Percentiles rank a stretch among this genome's conserved stretches.
These are phyloP conservation scores for Ascochyta rabiei DNA, from an alignment of 2,329 filamentous ascomycete species.

Conservation along the genomic window DNA sequence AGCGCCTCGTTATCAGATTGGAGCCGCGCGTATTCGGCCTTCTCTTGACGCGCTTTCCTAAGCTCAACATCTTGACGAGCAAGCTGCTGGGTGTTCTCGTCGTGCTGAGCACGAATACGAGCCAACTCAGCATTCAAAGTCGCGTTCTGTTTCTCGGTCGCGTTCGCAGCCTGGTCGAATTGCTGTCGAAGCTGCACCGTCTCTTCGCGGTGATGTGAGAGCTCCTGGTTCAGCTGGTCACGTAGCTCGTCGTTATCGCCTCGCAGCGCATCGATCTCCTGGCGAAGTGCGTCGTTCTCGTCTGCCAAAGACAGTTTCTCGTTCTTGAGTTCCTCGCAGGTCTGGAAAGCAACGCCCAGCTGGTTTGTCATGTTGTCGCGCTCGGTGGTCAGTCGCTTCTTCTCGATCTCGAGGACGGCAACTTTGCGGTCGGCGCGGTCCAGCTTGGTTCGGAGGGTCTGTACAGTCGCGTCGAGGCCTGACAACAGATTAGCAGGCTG, in stretches of 20 bases:
- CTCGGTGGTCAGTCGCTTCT: slow-evolving; percentile 67
- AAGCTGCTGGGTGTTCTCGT: slow-evolving; percentile 46
- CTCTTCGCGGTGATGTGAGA: slow-evolving; percentile 43
- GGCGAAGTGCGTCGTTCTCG: slow-evolving; percentile 47
- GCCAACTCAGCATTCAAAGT: slow-evolving; percentile 42
- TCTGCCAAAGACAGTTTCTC: slow-evolving; percentile 50
- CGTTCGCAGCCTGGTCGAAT: slow-evolving; percentile 41
- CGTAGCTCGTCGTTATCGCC: slow-evolving; percentile 44
- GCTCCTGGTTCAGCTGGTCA: slow-evolving; percentile 41
- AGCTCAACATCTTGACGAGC: slow-evolving; percentile 43
- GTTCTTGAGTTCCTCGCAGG: slow-evolving; percentile 58
- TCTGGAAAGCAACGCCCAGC: slow-evolving; percentile 65
- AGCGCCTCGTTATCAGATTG: slow-evolving; percentile 73
- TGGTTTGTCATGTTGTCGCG: slow-evolving; percentile 69
- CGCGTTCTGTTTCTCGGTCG: slow-evolving; percentile 42
- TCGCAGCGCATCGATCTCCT: slow-evolving; percentile 44
- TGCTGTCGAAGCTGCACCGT: slow-evolving; percentile 43
- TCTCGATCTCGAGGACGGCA: slow-evolving; percentile 67
- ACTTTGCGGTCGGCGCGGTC: slow-evolving; percentile 68
- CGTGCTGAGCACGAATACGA: slow-evolving; percentile 41
- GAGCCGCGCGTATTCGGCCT: slow-evolving; percentile 60
- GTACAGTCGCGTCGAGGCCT: slow-evolving; percentile 66
- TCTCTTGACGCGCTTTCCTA: slow-evolving; percentile 44
- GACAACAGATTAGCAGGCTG: slow-evolving; percentile 19
- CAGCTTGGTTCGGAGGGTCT: slow-evolving; percentile 65